A percentile compares a stretch with the other conserved stretches of the same genome.
These are phyloP conservation scores for Ulota crispa DNA, from an alignment of 225 moss, liverwort and hornwort genomes.

Conservation along the genomic window DNA sequence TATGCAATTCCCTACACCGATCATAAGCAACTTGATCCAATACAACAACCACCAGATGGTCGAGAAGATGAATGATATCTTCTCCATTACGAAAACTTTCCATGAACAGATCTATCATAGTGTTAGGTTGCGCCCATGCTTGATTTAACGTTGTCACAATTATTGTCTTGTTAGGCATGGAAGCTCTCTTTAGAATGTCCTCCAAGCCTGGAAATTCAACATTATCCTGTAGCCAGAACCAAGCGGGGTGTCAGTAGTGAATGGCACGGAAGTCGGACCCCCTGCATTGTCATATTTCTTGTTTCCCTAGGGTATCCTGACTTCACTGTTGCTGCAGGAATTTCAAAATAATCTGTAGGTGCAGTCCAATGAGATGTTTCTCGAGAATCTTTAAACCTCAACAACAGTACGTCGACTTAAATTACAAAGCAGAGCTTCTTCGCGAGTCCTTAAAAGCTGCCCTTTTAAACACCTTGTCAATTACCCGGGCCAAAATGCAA, in stretches of 20 bases:
- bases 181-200: conserved; percentile 54
- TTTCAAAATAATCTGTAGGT: neutral
- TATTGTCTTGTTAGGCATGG: conserved; percentile 78
- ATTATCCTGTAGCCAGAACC: conserved; percentile 29
- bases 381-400: neutral
- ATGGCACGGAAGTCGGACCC: neutral
- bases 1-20: conserved; percentile 71
- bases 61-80: conserved; percentile 63
- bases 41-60: conserved; percentile 77
- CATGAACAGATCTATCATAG: conserved; percentile 90
- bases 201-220: conserved; percentile 65
- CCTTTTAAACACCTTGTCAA: neutral
- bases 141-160: conserved; percentile 88
- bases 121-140: conserved; percentile 89
- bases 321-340: neutral
- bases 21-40: conserved; percentile 80
- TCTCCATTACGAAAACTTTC: conserved; percentile 76
- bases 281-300: neutral
- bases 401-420: neutral
- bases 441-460: neutral
- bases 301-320: neutral
- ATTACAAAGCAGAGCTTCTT: neutral
- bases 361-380: neutral
- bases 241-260: conserved; percentile 19
- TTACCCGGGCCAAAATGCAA: neutral